Evolutionary conservation across 805 yeast species (phyloP).

Genomic region (Spathaspora passalidarum): DNA sequence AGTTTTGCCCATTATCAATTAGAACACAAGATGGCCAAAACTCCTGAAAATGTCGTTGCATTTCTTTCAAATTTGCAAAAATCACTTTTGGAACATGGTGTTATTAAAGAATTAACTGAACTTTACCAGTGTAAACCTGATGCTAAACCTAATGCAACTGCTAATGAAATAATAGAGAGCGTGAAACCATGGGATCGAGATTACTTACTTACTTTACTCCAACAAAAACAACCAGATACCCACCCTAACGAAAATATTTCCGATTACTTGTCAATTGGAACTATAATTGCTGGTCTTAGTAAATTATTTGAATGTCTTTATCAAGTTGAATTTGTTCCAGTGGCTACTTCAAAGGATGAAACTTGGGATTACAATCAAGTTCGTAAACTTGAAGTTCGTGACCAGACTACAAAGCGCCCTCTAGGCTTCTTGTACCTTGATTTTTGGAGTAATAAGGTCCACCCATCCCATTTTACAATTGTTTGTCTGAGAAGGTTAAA

Average conservation of each 20-base stretch:
- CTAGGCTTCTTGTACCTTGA: constrained; percentile 86
- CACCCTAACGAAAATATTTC: constrained; percentile 50
- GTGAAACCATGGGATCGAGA: constrained; percentile 94
- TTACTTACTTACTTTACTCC: constrained; percentile 37
- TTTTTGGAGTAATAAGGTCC: constrained; percentile 71
- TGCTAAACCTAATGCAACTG: constrained; percentile 5
- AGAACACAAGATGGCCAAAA: constrained; percentile 85
- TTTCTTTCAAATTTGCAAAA: constrained; percentile 62
- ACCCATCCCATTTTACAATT: constrained; percentile 94
- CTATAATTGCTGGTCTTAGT: constrained; percentile 80
- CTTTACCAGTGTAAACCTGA: constrained; percentile 37
- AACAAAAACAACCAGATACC: constrained; percentile 12
- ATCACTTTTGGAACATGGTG: constrained; percentile 44
- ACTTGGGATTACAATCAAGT: constrained; percentile 83
- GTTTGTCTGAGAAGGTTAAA: constrained; percentile 82
- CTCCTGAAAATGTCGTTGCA: constrained; percentile 68
- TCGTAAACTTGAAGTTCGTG: constrained; percentile 71
- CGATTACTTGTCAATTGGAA: constrained; percentile 78
- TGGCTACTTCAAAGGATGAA: constrained; percentile 62
- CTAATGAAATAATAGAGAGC: constrained; percentile 31
- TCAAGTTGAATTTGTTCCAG: constrained; percentile 74
- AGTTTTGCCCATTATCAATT: constrained; percentile 80
- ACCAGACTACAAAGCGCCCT: constrained; percentile 49
- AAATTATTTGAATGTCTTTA: constrained; percentile 66
- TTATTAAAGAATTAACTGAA: constrained; percentile 54